These are phyloP conservation scores for Yamadazyma sp. DNA, from an alignment of 805 yeast genomes.

Conservation along the genomic window DNA sequence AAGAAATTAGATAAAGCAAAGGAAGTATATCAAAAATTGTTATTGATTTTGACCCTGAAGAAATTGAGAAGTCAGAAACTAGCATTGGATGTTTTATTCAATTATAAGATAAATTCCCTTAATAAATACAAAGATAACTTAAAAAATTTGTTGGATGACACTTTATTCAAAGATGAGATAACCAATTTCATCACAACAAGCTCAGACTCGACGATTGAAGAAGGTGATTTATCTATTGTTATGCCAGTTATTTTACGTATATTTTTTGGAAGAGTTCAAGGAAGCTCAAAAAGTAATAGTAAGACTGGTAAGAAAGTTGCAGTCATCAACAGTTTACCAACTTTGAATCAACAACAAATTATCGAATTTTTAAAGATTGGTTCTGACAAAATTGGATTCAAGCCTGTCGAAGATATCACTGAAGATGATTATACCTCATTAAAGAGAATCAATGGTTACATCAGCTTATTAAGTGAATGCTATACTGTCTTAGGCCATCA, in stretches of 20 bases:
- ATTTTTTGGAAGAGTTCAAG: slow-evolving; percentile 82
- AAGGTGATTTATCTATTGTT: slow-evolving; percentile 53
- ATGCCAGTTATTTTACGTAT: slow-evolving; percentile 76
- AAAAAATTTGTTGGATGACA: slow-evolving; percentile 73
- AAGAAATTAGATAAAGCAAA: slow-evolving; percentile 50
- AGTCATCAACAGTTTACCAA: slow-evolving; percentile 61
- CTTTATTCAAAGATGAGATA: slow-evolving; percentile 81
- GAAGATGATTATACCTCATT: slow-evolving; percentile 29
- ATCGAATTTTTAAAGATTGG: slow-evolving; percentile 61
- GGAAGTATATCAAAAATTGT: slow-evolving; percentile 50
- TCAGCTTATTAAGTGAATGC: slow-evolving; percentile 56
- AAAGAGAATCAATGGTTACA: slow-evolving; percentile 60
- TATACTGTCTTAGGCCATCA: slow-evolving; percentile 58
- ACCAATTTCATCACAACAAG: slow-evolving; percentile 55
- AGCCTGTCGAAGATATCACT: slow-evolving; percentile 24
- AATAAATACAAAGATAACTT: slow-evolving; percentile 72
- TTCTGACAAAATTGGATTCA: slow-evolving; percentile 48
- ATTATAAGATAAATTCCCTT: slow-evolving; percentile 56
- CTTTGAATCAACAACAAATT: slow-evolving; percentile 50
- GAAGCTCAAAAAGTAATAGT: slow-evolving; percentile 61
- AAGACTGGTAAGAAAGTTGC: slow-evolving; percentile 73
- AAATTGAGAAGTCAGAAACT: slow-evolving; percentile 61
- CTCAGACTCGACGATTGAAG: slow-evolving; percentile 52
- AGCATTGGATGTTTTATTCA: slow-evolving; percentile 67
- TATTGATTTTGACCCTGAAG: slow-evolving; percentile 59